Evolutionary conservation across 2,329 filamentous ascomycete species (phyloP).

Genomic region (Beauveria sp.): DNA sequence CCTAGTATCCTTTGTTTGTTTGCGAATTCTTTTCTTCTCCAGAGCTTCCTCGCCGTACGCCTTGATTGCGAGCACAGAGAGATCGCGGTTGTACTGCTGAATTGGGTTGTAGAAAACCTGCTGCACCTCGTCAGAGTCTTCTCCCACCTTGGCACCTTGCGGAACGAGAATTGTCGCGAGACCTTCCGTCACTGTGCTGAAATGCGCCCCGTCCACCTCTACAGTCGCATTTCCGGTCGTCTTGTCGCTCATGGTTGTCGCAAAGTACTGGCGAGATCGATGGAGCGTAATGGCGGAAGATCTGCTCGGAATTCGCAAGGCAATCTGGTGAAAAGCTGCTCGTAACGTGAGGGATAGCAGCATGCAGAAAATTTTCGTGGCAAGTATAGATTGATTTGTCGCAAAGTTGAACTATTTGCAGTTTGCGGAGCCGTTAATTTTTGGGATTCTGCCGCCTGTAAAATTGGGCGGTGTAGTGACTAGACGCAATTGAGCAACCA

Average conservation of each 20-base stretch:
- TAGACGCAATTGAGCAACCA: neutral
- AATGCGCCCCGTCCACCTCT: slow-evolving; percentile 38
- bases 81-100: slow-evolving; percentile 95
- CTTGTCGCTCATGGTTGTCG: slow-evolving; percentile 1
- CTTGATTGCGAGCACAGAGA: slow-evolving; percentile 87
- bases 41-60: slow-evolving; percentile 68
- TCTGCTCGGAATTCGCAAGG: neutral
- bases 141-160: slow-evolving; percentile 33
- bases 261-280: neutral
- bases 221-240: slow-evolving; percentile 17
- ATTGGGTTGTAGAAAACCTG: slow-evolving; percentile 99
- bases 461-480: slow-evolving; percentile 10
- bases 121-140: slow-evolving; percentile 53
- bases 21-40: slow-evolving; percentile 30
- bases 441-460: slow-evolving; percentile 12
- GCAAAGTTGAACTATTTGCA: neutral
- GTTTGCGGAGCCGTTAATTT: neutral
- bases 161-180: slow-evolving; percentile 50
- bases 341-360: neutral
- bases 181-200: slow-evolving; percentile 46
- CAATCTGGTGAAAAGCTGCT: neutral
- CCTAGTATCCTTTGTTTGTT: slow-evolving; percentile 22
- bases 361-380: neutral
- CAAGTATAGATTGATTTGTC: neutral
- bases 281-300: neutral